Base-by-base conservation (phyloP, 345 rosid species). In the Eucalyptus cladocalyx region DNA sequence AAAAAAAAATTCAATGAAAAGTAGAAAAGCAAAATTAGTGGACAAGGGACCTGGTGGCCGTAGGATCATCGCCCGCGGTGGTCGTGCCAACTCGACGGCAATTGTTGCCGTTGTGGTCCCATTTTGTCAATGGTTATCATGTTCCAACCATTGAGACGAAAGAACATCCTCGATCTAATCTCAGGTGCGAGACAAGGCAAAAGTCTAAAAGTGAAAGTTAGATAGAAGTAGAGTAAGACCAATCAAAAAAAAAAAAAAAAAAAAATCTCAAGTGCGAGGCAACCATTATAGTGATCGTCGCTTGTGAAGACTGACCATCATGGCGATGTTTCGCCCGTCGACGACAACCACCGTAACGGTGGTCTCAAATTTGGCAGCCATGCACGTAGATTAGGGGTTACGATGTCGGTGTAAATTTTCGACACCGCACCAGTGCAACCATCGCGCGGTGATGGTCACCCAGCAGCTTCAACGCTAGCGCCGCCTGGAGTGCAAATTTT, bases 151-250 rank as follows among this genome's bases (percentile, higher is more conserved):
- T 2, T 0, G 5, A 24, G 7, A 11, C 0, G 16, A 32, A 60
- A 26, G 16, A 60, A 58, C 7, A 58, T 58, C 1, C 1, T 26
- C 2, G 1, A 26, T 26, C 4, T 60, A 26, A 26, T 11, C 7
- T 58, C 1, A 11, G 1, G 16, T 10, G 8, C 0, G 15, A 26
- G 3, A 2, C 0, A 24, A 0, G 2, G 0, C 3, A 17, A 51
- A 51, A 51, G 0, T 6, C 2, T 51, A 0, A 51, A 0, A 51
- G 0, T 0, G 0, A 3, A 1, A 6, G 4, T 51, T 51, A 51
- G 8, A 51, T 17, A 7, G 0, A 0, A 17, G 2, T 51, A 51
- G 0, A 51, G 0, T 51, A 51, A 4, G 3, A 17, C 1, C 8
- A 1, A 49, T 0, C 4, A 9, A 47, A 13, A 9, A 10, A 47